Evolutionary conservation across 208 protist genomes (phyloP), one percentile per base, ranked within the genome.

Genomic region (Crithidia mellificae): DNA sequence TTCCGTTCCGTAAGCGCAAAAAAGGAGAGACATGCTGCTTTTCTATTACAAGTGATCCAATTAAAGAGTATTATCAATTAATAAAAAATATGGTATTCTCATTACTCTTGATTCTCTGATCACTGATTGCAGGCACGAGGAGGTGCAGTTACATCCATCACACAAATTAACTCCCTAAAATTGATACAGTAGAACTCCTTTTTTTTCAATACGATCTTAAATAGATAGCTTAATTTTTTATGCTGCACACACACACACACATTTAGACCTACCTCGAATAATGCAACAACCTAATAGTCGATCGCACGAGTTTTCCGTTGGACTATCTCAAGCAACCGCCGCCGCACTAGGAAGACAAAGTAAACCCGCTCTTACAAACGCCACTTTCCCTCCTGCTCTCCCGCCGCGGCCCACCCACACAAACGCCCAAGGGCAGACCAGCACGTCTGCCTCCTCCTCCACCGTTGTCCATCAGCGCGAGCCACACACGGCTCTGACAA

Each of bases 231-330:
- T 14, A 30, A 19, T 52, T 5, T 52, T 30, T 52, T 52, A 24
- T 29, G 7, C 6, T 29, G 6, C 2, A 9, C 2, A 24, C 14
- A 7, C 3, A 24, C n/a, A 17, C n/a, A 6, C 47, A n/a, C 22
- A 30, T 14, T 30, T 52, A 12, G 47, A 6, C 5, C 5, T 22
- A 6, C 47, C 14, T 15, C 7, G 29, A 19, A n/a, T 15, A n/a
- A 55, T 55, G 50, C 50, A 55, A 29, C 50, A 32, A 15, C 12
- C 50, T 20, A 55, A 29, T 38, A 15, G 50, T 38, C 29, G 50
- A 2, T 55, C 8, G 2, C 50, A 20, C 17, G 50, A 6, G 14
- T 55, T 29, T 12, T 38, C 7, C 29, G 17, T 7, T 6, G 50
- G 2, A 38, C 29, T 55, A n/a, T 38, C 50, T 2, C 12, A 25